Conservation (phyloP, 2,329 filamentous ascomycete genomes). For the Pseudopyricularia cyperi region DNA sequence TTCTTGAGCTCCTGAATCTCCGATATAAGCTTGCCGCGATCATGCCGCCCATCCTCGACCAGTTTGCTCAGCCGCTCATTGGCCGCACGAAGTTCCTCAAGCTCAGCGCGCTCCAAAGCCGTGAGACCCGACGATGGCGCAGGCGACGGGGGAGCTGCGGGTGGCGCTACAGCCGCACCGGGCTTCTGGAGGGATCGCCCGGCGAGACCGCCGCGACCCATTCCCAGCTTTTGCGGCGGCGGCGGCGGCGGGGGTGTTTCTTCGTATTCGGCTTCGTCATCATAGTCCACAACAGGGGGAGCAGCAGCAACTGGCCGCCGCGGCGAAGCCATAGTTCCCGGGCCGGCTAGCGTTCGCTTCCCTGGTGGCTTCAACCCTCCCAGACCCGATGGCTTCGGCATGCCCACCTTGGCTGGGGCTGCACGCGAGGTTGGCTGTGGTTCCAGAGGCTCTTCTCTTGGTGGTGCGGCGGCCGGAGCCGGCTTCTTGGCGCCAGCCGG, state of each 20-base stretch:
- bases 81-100: conserved; percentile 75
- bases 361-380: conserved; percentile 48
- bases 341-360: conserved; percentile 37
- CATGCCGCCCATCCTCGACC: conserved; percentile 68
- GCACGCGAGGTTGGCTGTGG: conserved; percentile 44
- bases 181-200: conserved; percentile 77
- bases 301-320: conserved; percentile 34
- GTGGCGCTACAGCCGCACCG: conserved; percentile 32
- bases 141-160: conserved; percentile 39
- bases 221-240: conserved; percentile 49
- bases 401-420: conserved; percentile 36
- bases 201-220: conserved; percentile 71
- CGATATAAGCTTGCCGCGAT: conserved; percentile 68
- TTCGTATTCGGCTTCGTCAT: conserved; percentile 35
- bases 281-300: conserved; percentile 26
- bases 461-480: conserved; percentile 22
- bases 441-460: conserved; percentile 39
- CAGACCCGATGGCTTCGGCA: conserved; percentile 37
- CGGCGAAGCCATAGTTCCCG: conserved; percentile 37
- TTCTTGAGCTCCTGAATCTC: conserved; percentile 93
- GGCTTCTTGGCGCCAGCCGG: conserved; percentile 30
- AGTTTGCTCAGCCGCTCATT: conserved; percentile 67
- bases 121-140: conserved; percentile 53
- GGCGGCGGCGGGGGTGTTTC: conserved; percentile 20
- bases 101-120: conserved; percentile 75